Base-by-base conservation (phyloP, 1,139 yeast species). In the Insectozyma bohioensis region DNA sequence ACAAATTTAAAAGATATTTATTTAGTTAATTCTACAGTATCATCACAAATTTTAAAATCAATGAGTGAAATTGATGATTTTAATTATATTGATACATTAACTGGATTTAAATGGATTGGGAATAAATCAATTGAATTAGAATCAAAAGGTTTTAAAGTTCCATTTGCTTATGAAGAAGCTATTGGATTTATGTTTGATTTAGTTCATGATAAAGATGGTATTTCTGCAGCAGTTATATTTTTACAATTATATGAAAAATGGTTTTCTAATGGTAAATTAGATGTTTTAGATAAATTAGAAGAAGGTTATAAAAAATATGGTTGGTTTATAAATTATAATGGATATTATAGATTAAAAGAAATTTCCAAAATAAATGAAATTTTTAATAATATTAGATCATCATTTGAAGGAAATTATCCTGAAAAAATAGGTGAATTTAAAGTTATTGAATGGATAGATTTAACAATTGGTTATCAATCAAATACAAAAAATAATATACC, bases 71-170 rank as follows among this genome's bases (percentile, higher is more conserved):
- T 52, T 8, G 70, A 76, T 35, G 83, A 83, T 0, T 81, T 84
- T 52, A 65, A 75, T 29, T 85, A 71, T 57, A 72, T 66, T 28
- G 97, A 92, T 41, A 90, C 97, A 0, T 66, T 92, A 34, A 92
- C 97, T 1, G 97, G 98, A 1, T 92, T 92, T 65, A 92, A 92
- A 59, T 92, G 98, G 98, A 84, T 92, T 31, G 98, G 97, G 3
- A 92, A 92, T 54, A 75, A 79, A 42, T 95, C 96, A 1, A 77
- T 83, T 22, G 85, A 81, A 16, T 63, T 85, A 37, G 87, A 83
- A 43, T 46, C 54, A 0, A 57, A 74, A 25, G 95, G 95, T 0
- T 78, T 54, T 47, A 47, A 35, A 5, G 95, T 90, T 2, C 95
- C 96, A 0, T 87, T 88, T 64, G 97, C 86, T 0, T 92, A 75